Base-by-base conservation (phyloP, 768 basidiomycete species). In the Leccinum disarticulatum region DNA sequence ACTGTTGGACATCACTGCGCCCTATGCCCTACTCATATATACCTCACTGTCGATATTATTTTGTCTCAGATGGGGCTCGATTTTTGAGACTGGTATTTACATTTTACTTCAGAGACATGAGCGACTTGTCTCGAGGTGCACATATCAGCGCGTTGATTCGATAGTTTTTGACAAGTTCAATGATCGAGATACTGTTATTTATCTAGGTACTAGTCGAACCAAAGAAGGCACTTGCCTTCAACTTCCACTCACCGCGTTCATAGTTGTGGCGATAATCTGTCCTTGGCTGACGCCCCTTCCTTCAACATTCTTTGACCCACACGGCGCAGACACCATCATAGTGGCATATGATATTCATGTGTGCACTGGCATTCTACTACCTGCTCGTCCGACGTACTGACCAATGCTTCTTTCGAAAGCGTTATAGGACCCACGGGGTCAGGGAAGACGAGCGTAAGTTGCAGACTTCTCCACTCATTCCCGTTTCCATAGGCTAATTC, bases 381-480 rank as follows among this genome's bases (percentile, higher is more conserved):
- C 22, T 35, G 2, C 17, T 10, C 14, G 15, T 25, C 13, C 13
- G 7, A 25, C 25, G 13, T 17, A 6, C 49, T 46, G 41, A 60
- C 2, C 25, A 10, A 19, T 7, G 2, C 9, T 8, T 25, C 38
- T 22, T 17, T 35, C 15, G 27, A 48, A 4, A 59, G 56, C 9
- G 36, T 54, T 3, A 52, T 62, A 36, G 57, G 51, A 9, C 6
- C 36, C 5, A 56, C 51, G 11, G 58, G 61, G 28, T 54, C 61
- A 1, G 61, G 58, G 47, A 61, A 61, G 50, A 59, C 57, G 1
- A 58, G 25, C 9, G 60, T 58, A 28, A 41, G 52, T 27, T 3
- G 1, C 25, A 7, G 33, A n/a, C 8, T 14, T n/a, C 9, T 15
- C 5, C 13, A 14, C 22, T 13, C 22, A 14, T 47, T 19, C 15